A percentile compares a stretch with the other conserved stretches of the same genome.
Conservation (phyloP, 495 filamentous ascomycete species). For the Neurospora sp. region DNA sequence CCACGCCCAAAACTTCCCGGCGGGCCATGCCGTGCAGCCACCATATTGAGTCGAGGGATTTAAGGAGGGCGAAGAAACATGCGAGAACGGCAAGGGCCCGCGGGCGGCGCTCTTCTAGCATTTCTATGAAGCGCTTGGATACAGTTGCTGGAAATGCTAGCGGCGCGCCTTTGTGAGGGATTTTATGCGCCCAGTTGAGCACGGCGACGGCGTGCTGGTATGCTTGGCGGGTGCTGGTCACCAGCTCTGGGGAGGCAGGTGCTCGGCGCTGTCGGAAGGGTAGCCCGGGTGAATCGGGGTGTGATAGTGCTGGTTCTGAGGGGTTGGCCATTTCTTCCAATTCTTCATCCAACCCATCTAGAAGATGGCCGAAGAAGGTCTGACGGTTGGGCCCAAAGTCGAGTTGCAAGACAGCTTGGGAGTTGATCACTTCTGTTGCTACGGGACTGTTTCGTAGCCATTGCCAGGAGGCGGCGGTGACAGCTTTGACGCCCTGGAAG, state of each 20-base stretch:
- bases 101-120: conserved; percentile 39
- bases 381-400: conserved; percentile 29
- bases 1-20: conserved; percentile 45
- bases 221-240: conserved; percentile 34
- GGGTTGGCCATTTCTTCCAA: conserved; percentile 20
- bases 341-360: conserved; percentile 41
- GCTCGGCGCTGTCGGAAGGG: neutral
- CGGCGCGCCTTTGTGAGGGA: conserved; percentile 41
- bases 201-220: conserved; percentile 47
- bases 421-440: conserved; percentile 44
- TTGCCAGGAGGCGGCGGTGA: conserved; percentile 41
- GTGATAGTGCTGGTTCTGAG: neutral
- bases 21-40: conserved; percentile 48
- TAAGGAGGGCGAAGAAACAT: conserved; percentile 48
- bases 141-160: conserved; percentile 49
- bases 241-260: conserved; percentile 7
- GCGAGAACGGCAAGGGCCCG: conserved; percentile 45
- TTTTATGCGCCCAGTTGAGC: conserved; percentile 48
- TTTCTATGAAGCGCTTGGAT: conserved; percentile 45
- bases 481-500: conserved; percentile 49
- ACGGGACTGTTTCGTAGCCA: conserved; percentile 41
- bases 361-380: conserved; percentile 42
- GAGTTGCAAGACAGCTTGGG: conserved; percentile 41
- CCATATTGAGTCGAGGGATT: conserved; percentile 42
- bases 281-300: neutral